Base-by-base conservation (phyloP, 2,329 filamentous ascomycete species). In the Waltergamsia citrina region DNA sequence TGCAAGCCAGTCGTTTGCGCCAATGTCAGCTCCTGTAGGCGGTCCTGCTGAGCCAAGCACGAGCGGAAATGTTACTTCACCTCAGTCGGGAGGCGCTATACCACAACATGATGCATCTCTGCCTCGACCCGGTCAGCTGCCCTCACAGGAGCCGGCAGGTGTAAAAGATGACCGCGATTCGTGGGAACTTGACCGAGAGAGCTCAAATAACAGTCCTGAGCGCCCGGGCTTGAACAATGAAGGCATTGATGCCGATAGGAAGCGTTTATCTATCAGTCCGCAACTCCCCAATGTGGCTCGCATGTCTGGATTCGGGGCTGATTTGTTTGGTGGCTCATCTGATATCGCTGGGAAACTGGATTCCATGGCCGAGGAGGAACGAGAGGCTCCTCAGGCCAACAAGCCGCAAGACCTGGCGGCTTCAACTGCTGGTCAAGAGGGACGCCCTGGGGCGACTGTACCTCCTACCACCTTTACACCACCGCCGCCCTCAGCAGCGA, bases 271-370 rank as follows among this genome's bases (percentile, higher is more conserved):
- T 2, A 60, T 60, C 2, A 77, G 74, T 40, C 74, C 73, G 0
- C 66, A 71, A 41, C 58, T 81, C 14, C 76, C 75, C 8, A 63
- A 73, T 39, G 45, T 81, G 4, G 59, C 63, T 10, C 70, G 74
- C 18, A 60, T 79, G 57, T 80, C 76, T 27, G 62, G 63, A 2
- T 80, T 80, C 47, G 72, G 73, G 2, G 58, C 69, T 27, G 72
- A 77, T 38, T 60, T 79, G 28, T 77, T 78, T 31, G 33, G 28
- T 6, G 17, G 19, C 14, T 26, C 38, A 10, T 6, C 16, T 11
- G 16, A 7, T 7, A 6, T 27, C 7, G 25, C 25, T 6, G 16
- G 6, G 25, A 6, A 7, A 27, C 25, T 7, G 25, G 25, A 27
- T n/a, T 6, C 25, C 12, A n/a, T n/a, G 25, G 25, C 25, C 25